Conservation (phyloP, 176 grass and related monocot genomes). For the Aegilops speltoides region DNA sequence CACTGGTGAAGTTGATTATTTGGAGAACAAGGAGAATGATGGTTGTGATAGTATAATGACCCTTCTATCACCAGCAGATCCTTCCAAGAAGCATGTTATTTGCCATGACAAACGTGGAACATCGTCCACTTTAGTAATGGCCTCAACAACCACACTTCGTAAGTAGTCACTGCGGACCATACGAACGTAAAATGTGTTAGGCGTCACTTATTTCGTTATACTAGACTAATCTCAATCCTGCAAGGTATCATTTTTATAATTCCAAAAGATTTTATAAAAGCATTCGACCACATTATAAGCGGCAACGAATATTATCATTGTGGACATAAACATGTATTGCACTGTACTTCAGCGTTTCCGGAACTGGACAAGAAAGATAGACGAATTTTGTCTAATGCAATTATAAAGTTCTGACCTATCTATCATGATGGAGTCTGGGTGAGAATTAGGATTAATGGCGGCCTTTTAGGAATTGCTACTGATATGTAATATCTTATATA, state of each 20-base stretch:
- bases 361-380: no score
- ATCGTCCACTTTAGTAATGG: slow-evolving; percentile 63
- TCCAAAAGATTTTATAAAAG: not conserved
- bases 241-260: no score
- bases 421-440: not conserved
- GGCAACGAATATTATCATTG: no score
- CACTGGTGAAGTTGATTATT: slow-evolving; percentile 73
- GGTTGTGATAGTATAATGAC: slow-evolving; percentile 80
- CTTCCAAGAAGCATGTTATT: slow-evolving; percentile 61
- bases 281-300: slow-evolving; percentile 26
- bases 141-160: slow-evolving; percentile 21
- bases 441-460: slow-evolving; percentile 16
- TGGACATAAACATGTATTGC: no score
- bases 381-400: slow-evolving; percentile 69
- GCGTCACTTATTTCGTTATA: no score
- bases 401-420: slow-evolving; percentile 1
- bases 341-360: no score
- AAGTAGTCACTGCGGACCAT: slow-evolving; percentile 27
- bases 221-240: no score
- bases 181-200: not conserved
- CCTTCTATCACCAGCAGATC: slow-evolving; percentile 54
- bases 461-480: slow-evolving; percentile 25
- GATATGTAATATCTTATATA: slow-evolving; percentile 6
- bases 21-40: slow-evolving; percentile 52
- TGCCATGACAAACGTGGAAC: slow-evolving; percentile 71